Base-by-base conservation (phyloP, 192 early-diverging fungal genomes). In the Linnemannia elongata region DNA sequence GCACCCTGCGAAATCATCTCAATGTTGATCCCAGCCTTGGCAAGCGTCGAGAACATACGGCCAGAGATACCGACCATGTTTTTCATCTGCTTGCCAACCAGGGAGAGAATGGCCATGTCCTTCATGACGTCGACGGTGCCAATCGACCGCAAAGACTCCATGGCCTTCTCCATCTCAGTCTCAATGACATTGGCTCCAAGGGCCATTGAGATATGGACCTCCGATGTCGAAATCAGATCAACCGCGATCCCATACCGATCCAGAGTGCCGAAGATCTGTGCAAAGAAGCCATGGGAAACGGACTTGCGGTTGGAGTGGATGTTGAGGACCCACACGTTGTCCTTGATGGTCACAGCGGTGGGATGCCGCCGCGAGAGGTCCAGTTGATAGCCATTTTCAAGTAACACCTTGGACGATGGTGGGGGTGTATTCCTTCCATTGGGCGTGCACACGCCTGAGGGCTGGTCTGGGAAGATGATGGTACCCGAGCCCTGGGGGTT, bases 1-100 rank as follows among this genome's bases (percentile, higher is more conserved):
- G 98, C 97, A 49, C 98, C 98, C 90, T 99, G 98, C 22, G 96
- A 97, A 70, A 99, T 99, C 98, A 99, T 99, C 89, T 99, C 98
- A 85, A 99, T 98, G 85, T 99, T 99, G 81, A 99, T 95, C 76
- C 93, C 90, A 63, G 95, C 93, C 69, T 93, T 94, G 22, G 97
- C 96, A 52, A 99, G 89, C 4, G 96, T 97, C 74, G 91, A 91
- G 89, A 99, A 99, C 98, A 99, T 99, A 84, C 91, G 93, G 36
- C 97, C 94, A 12, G 97, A 95, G 69, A 97, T 95, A 73, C 98
- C 98, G 38, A 99, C 98, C 96, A 97, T 97, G 86, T 98, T 97
- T 57, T 96, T 94, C 98, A 99, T 99, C 82, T 98, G 95, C 68
- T 94, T 93, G 68, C 98, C 98, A 15, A 99, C 98, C 60, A 99